Evolutionary conservation across 306 rosid genomes (phyloP), one percentile per base, ranked within the genome.

Genomic region (Inga oerstediana): DNA sequence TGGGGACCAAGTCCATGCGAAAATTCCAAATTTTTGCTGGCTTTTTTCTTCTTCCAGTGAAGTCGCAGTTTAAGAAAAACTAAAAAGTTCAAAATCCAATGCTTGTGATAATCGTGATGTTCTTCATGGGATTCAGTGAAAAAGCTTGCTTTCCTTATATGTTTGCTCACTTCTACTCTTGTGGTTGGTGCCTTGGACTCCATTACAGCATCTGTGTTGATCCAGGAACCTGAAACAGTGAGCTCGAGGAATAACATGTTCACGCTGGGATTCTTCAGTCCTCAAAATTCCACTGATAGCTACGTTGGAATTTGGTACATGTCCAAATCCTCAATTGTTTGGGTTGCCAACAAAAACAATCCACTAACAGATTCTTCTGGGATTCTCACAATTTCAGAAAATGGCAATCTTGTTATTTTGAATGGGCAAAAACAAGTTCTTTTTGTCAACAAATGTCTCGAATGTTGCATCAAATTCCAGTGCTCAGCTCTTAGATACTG

Each of bases 371-470:
- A 66, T 66, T 65, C n/a, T 65, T 65, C 45, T 66, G 72, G 72
- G 22, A 34, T 66, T 66, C 43, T 66, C 45, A 32, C 44, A 34
- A 34, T 66, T 34, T 66, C 72, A 75, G 49, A 34, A 51, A 43
- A 56, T 32, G 83, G 79, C 16, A 78, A 74, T 62, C 49, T 88
- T 15, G 84, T 81, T 58, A 78, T 85, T 16, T 16, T 85, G 5
- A 77, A 89, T 69, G 83, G 85, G n/a, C 70, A 79, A 3, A 62
- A 74, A 2, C 49, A 24, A 19, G 27, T 79, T 24, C 11, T 85
- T 22, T 22, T 90, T 89, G 93, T 88, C 91, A 30, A 43, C 81
- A 22, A 68, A 46, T 45, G 37, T 84, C 5, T 34, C 87, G 13
- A 54, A 39, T 74, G 0, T 59, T 44, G 34, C 65, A 27, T 27